These are phyloP conservation scores for Heliamphora pulchella DNA, from an alignment of 179 eudicot species.

Conservation along the genomic window DNA sequence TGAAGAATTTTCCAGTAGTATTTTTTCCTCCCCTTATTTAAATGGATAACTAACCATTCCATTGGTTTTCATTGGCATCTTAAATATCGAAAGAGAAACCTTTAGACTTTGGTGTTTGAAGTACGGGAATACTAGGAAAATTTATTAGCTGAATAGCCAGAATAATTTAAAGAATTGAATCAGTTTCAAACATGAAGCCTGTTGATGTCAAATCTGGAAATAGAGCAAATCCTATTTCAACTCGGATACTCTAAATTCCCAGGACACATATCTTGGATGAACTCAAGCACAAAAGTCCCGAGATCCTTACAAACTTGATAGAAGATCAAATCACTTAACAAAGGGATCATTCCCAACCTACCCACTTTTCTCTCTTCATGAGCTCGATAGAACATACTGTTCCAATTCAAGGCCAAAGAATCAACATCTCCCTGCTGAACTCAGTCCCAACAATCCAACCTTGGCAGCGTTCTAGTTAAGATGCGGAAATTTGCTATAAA, in stretches of 20 bases:
- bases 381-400: neutral
- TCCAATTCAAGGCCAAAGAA: neutral
- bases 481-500: neutral
- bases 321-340: no score
- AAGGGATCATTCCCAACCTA: neutral
- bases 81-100: neutral
- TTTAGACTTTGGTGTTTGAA: neutral
- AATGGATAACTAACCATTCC: neutral
- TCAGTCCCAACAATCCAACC: slow-evolving; percentile 2
- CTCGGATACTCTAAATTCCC: no score
- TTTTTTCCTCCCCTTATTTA: neutral
- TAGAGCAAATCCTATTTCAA: no score
- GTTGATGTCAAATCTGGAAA: no score
- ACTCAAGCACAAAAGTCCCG: no score
- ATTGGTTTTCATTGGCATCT: neutral
- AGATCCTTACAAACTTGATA: no score
- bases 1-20: neutral
- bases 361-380: neutral
- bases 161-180: neutral
- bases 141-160: no score
- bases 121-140: neutral
- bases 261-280: no score
- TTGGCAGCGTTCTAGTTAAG: neutral
- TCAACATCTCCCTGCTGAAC: neutral
- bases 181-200: no score